Conservation (phyloP, 1,284 basidiomycete genomes). For the Vanrija sp. region DNA sequence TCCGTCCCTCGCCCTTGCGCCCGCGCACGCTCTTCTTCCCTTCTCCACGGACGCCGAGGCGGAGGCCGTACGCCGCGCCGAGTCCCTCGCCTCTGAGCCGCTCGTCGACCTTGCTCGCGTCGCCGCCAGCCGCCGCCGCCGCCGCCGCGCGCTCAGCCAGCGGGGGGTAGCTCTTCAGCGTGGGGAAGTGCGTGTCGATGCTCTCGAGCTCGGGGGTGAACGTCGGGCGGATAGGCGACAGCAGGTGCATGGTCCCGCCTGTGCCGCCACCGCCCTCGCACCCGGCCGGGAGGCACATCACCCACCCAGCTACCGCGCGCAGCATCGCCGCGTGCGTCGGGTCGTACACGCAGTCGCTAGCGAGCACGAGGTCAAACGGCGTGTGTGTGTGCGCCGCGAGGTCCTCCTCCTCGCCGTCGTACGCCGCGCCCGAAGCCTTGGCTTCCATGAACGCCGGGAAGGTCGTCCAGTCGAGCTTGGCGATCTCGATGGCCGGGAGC, state of each 20-base stretch:
- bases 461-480: slow-evolving; percentile 66
- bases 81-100: slow-evolving; percentile 32
- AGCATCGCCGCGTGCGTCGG: slow-evolving; percentile 45
- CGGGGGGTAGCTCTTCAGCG: slow-evolving; percentile 27
- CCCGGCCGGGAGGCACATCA: slow-evolving; percentile 34
- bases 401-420: slow-evolving; percentile 16
- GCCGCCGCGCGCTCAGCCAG: slow-evolving; percentile 22
- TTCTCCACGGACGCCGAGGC: slow-evolving; percentile 35
- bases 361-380: slow-evolving; percentile 47
- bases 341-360: slow-evolving; percentile 49
- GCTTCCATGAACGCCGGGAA: slow-evolving; percentile 47
- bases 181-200: slow-evolving; percentile 42
- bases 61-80: slow-evolving; percentile 24
- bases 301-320: slow-evolving; percentile 40
- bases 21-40: slow-evolving; percentile 38
- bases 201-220: slow-evolving; percentile 47
- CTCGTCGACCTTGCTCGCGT: not conserved
- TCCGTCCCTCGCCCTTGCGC: slow-evolving; percentile 43
- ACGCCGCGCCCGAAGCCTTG: slow-evolving; percentile 3
- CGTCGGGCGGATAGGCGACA: slow-evolving; percentile 47
- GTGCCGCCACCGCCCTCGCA: slow-evolving; percentile 8
- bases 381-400: slow-evolving; percentile 18
- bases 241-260: slow-evolving; percentile 48
- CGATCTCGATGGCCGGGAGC: slow-evolving; percentile 49
- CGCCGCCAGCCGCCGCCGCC: not conserved